phyloP scores from a whole-genome alignment of 2,329 filamentous ascomycete genomes.

The Paecilomyces sp. region DNA sequence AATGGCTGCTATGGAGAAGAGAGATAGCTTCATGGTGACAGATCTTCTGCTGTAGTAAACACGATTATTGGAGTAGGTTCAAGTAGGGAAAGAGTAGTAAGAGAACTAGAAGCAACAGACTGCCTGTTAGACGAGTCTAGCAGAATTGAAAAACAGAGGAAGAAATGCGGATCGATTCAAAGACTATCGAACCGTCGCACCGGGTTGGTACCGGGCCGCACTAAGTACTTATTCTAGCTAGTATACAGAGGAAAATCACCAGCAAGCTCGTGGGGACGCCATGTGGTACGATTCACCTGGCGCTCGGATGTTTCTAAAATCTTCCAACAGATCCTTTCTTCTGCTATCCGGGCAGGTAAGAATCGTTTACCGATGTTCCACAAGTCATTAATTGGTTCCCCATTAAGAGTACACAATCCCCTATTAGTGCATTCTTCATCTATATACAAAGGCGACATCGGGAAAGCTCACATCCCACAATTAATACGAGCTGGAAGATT shows the following conservation, averaged over 20 bases:
- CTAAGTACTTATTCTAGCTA: neutral
- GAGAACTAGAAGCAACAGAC: neutral
- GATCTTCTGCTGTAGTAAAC: neutral
- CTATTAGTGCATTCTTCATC: no score
- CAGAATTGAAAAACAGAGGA: neutral
- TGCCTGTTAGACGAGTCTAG: neutral
- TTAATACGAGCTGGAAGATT: no score
- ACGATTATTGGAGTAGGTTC: neutral
- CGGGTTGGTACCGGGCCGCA: neutral
- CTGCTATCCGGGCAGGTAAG: neutral
- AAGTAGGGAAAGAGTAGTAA: neutral
- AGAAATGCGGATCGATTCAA: neutral
- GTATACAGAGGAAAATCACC: neutral
- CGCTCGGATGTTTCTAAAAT: neutral
- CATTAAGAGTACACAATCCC: neutral
- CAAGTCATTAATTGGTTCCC: neutral
- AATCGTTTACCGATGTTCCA: neutral
- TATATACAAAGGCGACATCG: no score
- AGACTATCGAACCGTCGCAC: neutral
- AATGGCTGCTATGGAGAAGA: conserved; percentile 31
- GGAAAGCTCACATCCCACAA: no score
- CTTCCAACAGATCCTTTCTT: neutral
- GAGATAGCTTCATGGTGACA: conserved; percentile 26
- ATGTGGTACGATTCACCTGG: neutral
- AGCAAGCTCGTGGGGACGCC: neutral